Evolutionary conservation across 23 red algal species (phyloP).

Genomic region (Gracilariopsis chorda): DNA sequence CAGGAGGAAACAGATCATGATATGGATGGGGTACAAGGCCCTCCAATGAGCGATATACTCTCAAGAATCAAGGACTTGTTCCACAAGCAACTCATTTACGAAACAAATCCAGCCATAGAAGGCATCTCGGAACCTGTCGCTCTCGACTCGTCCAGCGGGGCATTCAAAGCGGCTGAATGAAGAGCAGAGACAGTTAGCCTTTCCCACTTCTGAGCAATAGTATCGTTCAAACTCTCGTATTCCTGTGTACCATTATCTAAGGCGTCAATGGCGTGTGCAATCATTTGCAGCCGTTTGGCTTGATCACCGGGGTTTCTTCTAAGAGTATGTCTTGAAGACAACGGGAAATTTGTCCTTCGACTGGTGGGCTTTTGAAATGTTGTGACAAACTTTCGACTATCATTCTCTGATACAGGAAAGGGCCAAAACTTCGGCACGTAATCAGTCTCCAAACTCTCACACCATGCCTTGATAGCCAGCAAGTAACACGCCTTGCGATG

Average conservation of each 20-base stretch:
- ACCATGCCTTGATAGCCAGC: slow-evolving; percentile 60
- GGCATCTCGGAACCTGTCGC: no score
- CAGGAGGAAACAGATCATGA: neutral
- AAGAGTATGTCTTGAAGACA: neutral
- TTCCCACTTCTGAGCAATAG: neutral
- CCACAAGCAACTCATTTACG: neutral
- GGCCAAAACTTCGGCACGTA: slow-evolving; percentile 77
- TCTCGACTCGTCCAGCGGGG: no score
- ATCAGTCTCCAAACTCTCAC: slow-evolving; percentile 26
- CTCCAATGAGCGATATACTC: neutral
- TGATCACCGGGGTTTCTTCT: neutral
- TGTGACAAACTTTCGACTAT: slow-evolving; percentile 44
- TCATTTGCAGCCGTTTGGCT: slow-evolving; percentile 2
- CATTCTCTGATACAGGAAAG: slow-evolving; percentile 55
- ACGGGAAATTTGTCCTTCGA: neutral
- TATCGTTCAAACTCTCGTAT: neutral
- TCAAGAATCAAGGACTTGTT: neutral
- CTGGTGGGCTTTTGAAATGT: slow-evolving; percentile 43
- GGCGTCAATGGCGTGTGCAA: slow-evolving; percentile 19
- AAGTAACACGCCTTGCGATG: slow-evolving; percentile 70
- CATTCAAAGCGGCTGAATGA: no score
- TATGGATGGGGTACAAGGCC: neutral
- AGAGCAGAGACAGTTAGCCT: neutral
- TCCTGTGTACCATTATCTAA: neutral
- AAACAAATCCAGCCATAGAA: neutral